phyloP scores from a whole-genome alignment of 192 early-diverging fungal genomes.

The Coemansia sp. region DNA sequence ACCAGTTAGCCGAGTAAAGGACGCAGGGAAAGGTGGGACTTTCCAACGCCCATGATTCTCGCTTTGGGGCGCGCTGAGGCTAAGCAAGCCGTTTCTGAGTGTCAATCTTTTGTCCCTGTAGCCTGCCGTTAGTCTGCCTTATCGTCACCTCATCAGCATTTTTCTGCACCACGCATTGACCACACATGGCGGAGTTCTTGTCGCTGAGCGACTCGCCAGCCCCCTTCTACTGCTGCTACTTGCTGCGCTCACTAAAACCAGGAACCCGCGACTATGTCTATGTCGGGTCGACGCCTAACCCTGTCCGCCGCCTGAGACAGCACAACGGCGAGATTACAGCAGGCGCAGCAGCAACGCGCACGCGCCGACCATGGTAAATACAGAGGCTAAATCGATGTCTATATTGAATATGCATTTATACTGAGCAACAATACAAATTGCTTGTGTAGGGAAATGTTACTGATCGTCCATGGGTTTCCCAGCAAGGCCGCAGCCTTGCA shows the following conservation, averaged over 20 bases:
- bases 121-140: background rate
- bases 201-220: background rate
- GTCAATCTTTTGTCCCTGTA: background rate
- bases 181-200: background rate
- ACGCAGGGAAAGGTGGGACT: background rate
- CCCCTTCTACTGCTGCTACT: slow-evolving; percentile 51
- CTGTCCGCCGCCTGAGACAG: slow-evolving; percentile 45
- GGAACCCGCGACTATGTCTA: slow-evolving; percentile 30
- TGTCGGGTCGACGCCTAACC: slow-evolving; percentile 52
- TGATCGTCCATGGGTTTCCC: slow-evolving; percentile 49
- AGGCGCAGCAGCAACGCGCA: slow-evolving; percentile 38
- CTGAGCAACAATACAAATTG: background rate
- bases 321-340: slow-evolving; percentile 53
- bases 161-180: background rate
- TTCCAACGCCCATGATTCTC: background rate
- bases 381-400: background rate
- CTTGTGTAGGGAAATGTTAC: slow-evolving; percentile 42
- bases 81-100: background rate
- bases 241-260: slow-evolving; percentile 49
- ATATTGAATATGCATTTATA: background rate
- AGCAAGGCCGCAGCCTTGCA: slow-evolving; percentile 45
- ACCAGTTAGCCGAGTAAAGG: background rate
- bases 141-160: background rate
- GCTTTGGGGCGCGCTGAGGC: background rate
- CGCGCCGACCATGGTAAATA: slow-evolving; percentile 38